Evolutionary conservation across 179 eudicot genomes (phyloP), one percentile per base, ranked within the genome.

Genomic region (Drosera spatulata): DNA sequence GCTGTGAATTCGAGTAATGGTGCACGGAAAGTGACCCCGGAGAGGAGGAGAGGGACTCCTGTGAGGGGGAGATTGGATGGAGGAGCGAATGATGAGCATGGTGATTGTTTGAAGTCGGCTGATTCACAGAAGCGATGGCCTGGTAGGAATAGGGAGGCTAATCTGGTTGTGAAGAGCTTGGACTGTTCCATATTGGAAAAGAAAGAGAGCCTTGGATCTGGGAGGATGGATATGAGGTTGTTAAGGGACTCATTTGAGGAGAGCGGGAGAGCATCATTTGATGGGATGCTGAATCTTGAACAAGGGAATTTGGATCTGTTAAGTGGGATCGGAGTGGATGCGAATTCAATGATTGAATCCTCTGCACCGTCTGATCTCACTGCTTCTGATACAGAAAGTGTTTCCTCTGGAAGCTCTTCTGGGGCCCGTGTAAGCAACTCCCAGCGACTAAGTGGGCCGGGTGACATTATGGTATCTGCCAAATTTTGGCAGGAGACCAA

Each of bases 401-500:
- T 89, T 49, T 93, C 99, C 48, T 93, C 96, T 4, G 96, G 88
- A 57, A 93, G 99, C 66, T 84, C 86, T 65, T 82, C 95, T 33
- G 97, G 87, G 46, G 77, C 85, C 4, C 91, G 74, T 61, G 97
- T 82, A 45, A 41, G 47, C 9, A 66, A 71, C 65, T 61, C 67
- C 12, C 68, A 59, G 10, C 71, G 70, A n/a, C 74, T 70, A 46
- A 69, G 60, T 73, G 86, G 74, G 59, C 79, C 86, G 45, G 83
- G 86, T 46, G 88, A 91, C 2, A 82, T 86, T 61, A 75, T 66
- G 54, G 79, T 56, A 61, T 84, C 96, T 2, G 90, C 96, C 6
- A 86, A 74, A 75, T 89, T 93, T 74, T 93, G 99, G 99, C 99
- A 93, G 72, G 99, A 93, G 74, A 93, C 99, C 0, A 89, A 93